Percentiles rank a stretch among this genome's conserved stretches.
phyloP scores from a whole-genome alignment of 2,329 filamentous ascomycete genomes.

The Tolypocladium endophyticum region DNA sequence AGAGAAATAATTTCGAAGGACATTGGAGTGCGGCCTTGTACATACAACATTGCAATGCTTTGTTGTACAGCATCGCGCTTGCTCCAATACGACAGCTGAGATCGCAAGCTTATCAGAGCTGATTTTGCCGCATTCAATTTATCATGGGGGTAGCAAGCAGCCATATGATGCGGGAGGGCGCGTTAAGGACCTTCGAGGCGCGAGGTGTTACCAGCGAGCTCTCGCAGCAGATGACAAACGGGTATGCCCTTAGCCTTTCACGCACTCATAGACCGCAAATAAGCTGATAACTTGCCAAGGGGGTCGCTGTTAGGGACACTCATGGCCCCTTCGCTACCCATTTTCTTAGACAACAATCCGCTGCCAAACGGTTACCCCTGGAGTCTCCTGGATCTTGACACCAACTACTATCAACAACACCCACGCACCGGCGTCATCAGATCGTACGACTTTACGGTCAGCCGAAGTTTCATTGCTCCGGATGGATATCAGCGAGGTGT shows the following conservation, averaged over 20 bases:
- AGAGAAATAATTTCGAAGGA: neutral
- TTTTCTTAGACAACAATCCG: conserved; percentile 38
- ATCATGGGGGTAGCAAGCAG: conserved; percentile 4
- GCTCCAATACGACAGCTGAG: neutral
- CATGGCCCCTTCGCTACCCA: conserved; percentile 24
- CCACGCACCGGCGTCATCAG: conserved; percentile 45
- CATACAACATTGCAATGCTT: neutral
- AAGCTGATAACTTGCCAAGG: conserved; percentile 8
- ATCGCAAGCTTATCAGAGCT: neutral
- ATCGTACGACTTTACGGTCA: conserved; percentile 43
- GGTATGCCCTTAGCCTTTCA: conserved; percentile 14
- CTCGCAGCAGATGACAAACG: conserved; percentile 25
- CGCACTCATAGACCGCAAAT: no score
- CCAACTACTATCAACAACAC: conserved; percentile 37
- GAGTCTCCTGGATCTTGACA: conserved; percentile 32
- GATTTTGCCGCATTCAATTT: neutral
- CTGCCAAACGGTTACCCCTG: conserved; percentile 40
- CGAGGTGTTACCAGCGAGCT: conserved; percentile 9
- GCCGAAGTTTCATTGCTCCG: conserved; percentile 37
- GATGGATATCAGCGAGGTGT: conserved; percentile 43
- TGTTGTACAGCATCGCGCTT: neutral
- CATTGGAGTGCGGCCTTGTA: neutral
- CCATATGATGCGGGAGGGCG: neutral
- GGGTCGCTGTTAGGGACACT: conserved; percentile 30
- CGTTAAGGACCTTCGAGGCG: neutral